Evolutionary conservation across 805 yeast species (phyloP), one percentile per base, ranked within the genome.

Genomic region (Candida methanosorbosa): DNA sequence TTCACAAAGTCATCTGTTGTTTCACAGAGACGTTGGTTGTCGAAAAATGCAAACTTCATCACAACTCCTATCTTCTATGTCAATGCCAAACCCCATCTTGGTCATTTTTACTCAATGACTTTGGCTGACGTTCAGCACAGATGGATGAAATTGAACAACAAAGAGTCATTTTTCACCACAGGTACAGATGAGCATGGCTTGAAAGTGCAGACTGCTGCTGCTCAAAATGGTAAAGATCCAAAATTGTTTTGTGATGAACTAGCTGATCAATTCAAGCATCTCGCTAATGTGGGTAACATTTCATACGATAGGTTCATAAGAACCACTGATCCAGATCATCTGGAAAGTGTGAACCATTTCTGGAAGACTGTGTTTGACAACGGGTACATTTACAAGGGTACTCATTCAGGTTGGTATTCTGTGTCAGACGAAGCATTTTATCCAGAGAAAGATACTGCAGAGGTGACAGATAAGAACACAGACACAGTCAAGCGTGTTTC

Each of bases 181-280:
- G 98, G 98, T 0, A 88, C 97, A 0, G 98, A 92, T 55, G 98
- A 92, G 57, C 98, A 92, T 55, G 98, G 98, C 0, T 60, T 87
- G 36, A 92, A 92, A 62, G 90, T 90, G 21, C 94, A 85, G 47
- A 66, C 72, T n/a, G 97, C 94, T 0, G 64, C 61, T 21, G 64
- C 63, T 38, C 68, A 65, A 11, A 49, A 50, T 6, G 66, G 67
- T 0, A 52, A 56, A n/a, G 59, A 61, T 1, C 85, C 96, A 1
- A 69, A 79, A 48, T 50, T 55, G 29, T 81, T 88, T 46, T 94
- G 87, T 17, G 95, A 90, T 51, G 58, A 58, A 12, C 69, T 85
- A 3, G 72, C 85, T 1, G 50, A 59, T 4, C 76, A 75, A 36
- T 92, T 92, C 59, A 69, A 70, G 45, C 53, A 52, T 1, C 61